phyloP scores from a whole-genome alignment of 768 basidiomycete species.

The Pulveroboletus ravenelii region DNA sequence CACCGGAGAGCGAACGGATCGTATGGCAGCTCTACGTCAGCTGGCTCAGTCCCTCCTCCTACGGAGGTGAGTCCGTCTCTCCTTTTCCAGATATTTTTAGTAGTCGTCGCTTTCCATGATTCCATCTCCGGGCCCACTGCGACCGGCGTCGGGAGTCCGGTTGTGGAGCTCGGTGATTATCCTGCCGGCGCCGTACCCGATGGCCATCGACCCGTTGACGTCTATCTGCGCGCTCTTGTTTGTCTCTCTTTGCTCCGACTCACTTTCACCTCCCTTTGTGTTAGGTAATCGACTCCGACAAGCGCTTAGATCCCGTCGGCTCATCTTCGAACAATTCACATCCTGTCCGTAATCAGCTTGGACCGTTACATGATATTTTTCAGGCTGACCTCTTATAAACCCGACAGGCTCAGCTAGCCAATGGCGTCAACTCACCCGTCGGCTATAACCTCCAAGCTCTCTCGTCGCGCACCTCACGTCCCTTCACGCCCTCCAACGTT shows the following conservation, averaged over 20 bases:
- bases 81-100: constrained; percentile 8
- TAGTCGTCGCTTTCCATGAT: constrained; percentile 6
- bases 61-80: constrained; percentile 20
- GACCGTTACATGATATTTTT: constrained; percentile 7
- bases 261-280: constrained; percentile 7
- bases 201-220: constrained; percentile 3
- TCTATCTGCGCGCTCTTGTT: constrained; percentile 7
- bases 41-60: constrained; percentile 18
- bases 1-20: constrained; percentile 24
- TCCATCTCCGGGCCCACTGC: constrained; percentile 12
- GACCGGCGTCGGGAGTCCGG: constrained; percentile 13
- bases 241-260: constrained; percentile 3
- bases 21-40: constrained; percentile 19
- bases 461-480: constrained; percentile 4
- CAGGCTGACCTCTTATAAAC: constrained; percentile 22
- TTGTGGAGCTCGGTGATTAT: constrained; percentile 20
- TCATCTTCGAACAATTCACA: constrained; percentile 6
- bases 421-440: constrained; percentile 1
- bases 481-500: constrained; percentile 4
- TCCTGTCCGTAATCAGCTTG: constrained; percentile 18
- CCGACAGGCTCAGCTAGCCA: constrained; percentile 4
- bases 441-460: background rate
- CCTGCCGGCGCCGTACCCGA: constrained; percentile 8
- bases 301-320: constrained; percentile 18
- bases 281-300: constrained; percentile 30